Evolutionary conservation across 345 rosid genomes (phyloP).

Genomic region (Syzygium oleosum): DNA sequence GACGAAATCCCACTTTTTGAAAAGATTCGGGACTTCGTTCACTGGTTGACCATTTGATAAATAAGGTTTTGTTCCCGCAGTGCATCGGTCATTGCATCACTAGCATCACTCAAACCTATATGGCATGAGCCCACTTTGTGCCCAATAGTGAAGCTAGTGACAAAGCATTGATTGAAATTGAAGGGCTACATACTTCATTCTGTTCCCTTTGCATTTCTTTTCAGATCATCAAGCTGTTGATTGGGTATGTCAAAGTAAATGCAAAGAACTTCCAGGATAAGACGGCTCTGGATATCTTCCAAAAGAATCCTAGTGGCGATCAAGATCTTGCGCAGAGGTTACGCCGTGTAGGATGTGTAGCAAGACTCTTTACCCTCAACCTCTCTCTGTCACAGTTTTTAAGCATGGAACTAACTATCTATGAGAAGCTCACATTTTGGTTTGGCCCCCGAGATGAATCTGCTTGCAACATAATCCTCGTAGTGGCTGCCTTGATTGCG

Average conservation of each 20-base stretch:
- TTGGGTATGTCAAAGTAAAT: fast-evolving
- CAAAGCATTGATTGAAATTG: not conserved
- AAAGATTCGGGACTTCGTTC: not conserved
- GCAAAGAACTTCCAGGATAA: not conserved
- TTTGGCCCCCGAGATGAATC: too few species aligned
- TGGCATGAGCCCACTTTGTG: not conserved
- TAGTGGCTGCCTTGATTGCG: not conserved
- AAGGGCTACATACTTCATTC: not conserved
- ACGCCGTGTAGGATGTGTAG: fast-evolving
- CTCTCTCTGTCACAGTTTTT: not conserved
- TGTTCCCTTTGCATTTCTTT: not conserved
- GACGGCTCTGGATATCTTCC: not conserved
- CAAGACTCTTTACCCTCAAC: fast-evolving
- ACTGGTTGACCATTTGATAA: not conserved
- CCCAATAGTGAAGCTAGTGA: not conserved
- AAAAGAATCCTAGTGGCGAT: not conserved
- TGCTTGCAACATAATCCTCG: fast-evolving
- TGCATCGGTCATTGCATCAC: not conserved
- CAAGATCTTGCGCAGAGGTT: fast-evolving
- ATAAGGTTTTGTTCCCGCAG: not conserved
- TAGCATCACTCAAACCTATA: too few species aligned
- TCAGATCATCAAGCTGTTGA: not conserved
- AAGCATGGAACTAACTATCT: fast-evolving
- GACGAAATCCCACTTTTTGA: too few species aligned
- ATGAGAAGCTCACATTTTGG: fast-evolving